Percentiles rank a stretch among this genome's conserved stretches.
These are phyloP conservation scores for Bertia moriformis DNA, from an alignment of 2,329 filamentous ascomycete genomes.

Conservation along the genomic window DNA sequence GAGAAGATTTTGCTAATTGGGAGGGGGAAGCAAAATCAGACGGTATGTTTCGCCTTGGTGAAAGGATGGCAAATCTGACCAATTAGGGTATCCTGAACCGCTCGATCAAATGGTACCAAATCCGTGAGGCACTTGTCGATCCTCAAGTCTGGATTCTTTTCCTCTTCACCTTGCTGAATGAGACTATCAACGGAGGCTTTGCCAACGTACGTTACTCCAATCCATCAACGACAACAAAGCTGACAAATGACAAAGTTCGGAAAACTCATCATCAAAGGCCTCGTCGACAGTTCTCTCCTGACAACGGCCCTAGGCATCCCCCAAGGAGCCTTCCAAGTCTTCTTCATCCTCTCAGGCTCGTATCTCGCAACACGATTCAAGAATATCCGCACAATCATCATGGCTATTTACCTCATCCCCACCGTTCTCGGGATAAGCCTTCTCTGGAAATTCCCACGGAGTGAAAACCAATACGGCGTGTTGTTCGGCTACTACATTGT, in stretches of 20 bases:
- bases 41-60: not conserved
- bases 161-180: conserved; percentile 31
- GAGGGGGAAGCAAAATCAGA: conserved; percentile 13
- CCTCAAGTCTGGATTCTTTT: conserved; percentile 27
- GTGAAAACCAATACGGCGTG: conserved; percentile 25
- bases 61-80: not conserved
- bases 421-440: conserved; percentile 31
- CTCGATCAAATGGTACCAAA: conserved; percentile 29
- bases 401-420: conserved; percentile 33
- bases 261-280: conserved; percentile 36
- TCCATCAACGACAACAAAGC: not conserved
- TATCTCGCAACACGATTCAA: conserved; percentile 32
- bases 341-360: conserved; percentile 36
- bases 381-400: conserved; percentile 33
- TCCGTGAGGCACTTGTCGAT: conserved; percentile 28
- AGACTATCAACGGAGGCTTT: conserved; percentile 34
- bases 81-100: conserved; percentile 25
- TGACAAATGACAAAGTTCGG: conserved; percentile 18
- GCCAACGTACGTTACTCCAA: conserved; percentile 18
- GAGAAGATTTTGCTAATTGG: conserved; percentile 26
- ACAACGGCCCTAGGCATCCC: conserved; percentile 39
- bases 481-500: conserved; percentile 34
- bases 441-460: conserved; percentile 30
- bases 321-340: conserved; percentile 33
- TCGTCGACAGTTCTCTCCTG: conserved; percentile 23